Evolutionary conservation across 1,284 basidiomycete species (phyloP).

Genomic region (Chondrostereum purpureum): DNA sequence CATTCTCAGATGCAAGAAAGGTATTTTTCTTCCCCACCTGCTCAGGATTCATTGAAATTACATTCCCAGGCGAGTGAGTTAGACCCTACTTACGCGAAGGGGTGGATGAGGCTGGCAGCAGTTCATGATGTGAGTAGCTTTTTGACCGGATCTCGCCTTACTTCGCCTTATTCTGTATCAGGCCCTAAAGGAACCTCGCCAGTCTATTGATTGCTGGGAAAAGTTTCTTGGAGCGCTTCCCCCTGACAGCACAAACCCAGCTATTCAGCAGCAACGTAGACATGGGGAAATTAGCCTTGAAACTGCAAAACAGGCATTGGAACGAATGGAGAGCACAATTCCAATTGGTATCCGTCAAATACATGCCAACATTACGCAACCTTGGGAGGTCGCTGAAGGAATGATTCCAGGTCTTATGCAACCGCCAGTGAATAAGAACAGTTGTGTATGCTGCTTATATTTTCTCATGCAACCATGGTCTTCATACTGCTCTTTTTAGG

Average conservation of each 20-base stretch:
- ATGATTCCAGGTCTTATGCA: background rate
- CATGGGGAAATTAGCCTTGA: background rate
- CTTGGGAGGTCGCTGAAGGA: background rate
- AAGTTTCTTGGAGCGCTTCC: conserved; percentile 23
- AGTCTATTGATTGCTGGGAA: conserved; percentile 16
- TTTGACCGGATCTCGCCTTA: background rate
- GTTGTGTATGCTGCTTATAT: background rate
- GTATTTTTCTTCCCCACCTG: conserved; percentile 1
- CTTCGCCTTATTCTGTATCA: background rate
- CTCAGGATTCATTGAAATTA: background rate
- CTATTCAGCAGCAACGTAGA: background rate
- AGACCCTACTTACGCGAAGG: conserved; percentile 30
- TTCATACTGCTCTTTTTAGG: background rate
- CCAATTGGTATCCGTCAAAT: background rate
- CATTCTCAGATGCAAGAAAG: conserved; percentile 11
- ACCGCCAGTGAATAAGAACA: background rate
- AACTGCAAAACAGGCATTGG: background rate
- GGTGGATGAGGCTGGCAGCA: conserved; percentile 25
- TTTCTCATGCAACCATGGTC: background rate
- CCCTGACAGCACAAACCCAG: conserved; percentile 17
- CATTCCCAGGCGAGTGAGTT: conserved; percentile 24
- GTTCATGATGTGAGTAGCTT: conserved; percentile 22
- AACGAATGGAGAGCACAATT: background rate
- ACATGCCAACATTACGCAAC: background rate
- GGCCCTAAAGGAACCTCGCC: background rate